phyloP scores from a whole-genome alignment of 148 eudicot species.

The Gaultheria prostrata region DNA sequence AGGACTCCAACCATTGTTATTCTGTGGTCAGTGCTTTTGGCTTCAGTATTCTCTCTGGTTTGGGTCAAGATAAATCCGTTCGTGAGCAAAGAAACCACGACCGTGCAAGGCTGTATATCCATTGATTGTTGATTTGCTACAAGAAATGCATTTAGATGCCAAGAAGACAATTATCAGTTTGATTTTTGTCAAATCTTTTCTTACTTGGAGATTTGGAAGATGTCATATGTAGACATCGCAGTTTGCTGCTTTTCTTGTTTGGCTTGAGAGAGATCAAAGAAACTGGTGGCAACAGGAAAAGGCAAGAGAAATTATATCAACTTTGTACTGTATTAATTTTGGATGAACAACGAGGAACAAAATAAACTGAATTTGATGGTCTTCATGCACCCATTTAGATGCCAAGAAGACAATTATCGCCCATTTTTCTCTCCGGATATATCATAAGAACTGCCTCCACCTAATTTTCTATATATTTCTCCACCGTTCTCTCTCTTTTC shows the following conservation, averaged over 20 bases:
- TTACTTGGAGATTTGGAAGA: background rate
- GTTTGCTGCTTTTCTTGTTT: constrained; percentile 15
- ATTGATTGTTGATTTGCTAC: constrained; percentile 62
- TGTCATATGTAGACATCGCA: background rate
- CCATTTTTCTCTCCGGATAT: background rate
- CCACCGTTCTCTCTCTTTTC: background rate
- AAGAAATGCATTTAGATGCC: background rate
- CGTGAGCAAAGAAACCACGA: constrained; percentile 41
- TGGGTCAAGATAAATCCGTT: constrained; percentile 98
- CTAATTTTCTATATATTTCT: background rate
- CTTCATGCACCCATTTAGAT: background rate
- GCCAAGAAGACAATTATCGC: background rate
- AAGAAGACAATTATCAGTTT: background rate
- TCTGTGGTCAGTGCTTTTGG: constrained; percentile 89
- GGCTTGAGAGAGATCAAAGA: constrained; percentile 1
- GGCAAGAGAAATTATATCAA: background rate
- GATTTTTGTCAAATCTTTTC: background rate
- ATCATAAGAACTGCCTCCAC: background rate
- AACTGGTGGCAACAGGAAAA: background rate
- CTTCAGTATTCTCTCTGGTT: constrained; percentile 96
- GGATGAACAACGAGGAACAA: constrained; percentile 3
- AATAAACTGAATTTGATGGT: background rate
- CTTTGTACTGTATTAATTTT: background rate
- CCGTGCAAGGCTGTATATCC: constrained; percentile 61
- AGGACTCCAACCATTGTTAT: constrained; percentile 93